phyloP scores from a whole-genome alignment of 306 rosid species.

The Ziziphus jujuba region DNA sequence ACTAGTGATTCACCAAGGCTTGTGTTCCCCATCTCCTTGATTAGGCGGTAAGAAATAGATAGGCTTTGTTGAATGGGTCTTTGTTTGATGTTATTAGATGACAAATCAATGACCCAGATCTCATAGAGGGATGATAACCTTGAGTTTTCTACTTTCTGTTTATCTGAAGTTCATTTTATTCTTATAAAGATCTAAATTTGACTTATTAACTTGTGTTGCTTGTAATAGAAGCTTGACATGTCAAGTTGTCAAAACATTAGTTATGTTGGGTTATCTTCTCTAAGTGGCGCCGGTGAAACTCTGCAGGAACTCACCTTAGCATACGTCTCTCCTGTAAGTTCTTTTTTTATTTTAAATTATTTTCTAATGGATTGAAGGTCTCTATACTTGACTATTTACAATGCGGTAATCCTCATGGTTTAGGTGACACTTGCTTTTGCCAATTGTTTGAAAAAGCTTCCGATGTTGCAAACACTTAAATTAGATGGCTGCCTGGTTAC shows the following conservation, averaged over 20 bases:
- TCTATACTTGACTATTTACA: slow-evolving; percentile 18
- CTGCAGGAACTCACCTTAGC: slow-evolving; percentile 70
- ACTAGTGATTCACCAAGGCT: too few relatives aligned
- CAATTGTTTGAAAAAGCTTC: slow-evolving; percentile 62
- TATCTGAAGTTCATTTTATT: not conserved
- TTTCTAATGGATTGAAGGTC: slow-evolving; percentile 2
- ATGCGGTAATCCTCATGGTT: slow-evolving; percentile 24
- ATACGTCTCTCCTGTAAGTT: slow-evolving; percentile 79
- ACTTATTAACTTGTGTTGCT: slow-evolving; percentile 19
- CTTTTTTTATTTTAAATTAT: slow-evolving; percentile 4
- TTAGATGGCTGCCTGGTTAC: slow-evolving; percentile 74
- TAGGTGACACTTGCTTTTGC: slow-evolving; percentile 79
- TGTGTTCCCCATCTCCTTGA: too few relatives aligned
- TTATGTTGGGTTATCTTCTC: slow-evolving; percentile 62
- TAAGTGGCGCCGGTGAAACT: slow-evolving; percentile 41
- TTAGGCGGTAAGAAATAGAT: not conserved
- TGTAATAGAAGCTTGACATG: slow-evolving; percentile 78
- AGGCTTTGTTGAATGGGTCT: not conserved
- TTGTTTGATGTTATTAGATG: not conserved
- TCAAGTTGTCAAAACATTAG: slow-evolving; percentile 77
- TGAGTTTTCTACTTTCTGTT: not conserved
- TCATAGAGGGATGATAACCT: not conserved
- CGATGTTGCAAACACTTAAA: slow-evolving; percentile 66
- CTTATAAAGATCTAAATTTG: not conserved
- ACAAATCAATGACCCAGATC: not conserved